These are phyloP conservation scores for Danielia reshetovae DNA, from an alignment of 805 yeast species.

Conservation along the genomic window DNA sequence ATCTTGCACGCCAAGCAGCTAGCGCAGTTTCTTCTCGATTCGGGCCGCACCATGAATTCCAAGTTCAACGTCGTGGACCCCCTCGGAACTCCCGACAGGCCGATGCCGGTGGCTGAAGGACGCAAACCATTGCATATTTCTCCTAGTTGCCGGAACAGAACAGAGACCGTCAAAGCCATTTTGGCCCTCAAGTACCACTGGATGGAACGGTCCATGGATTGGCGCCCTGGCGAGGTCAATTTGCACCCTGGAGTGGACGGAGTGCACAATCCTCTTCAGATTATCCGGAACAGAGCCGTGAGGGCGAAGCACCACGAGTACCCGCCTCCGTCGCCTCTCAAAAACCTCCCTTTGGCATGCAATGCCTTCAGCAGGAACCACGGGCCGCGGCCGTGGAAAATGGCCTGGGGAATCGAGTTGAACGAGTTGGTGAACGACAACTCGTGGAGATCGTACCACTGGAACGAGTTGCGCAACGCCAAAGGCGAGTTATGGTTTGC, in stretches of 20 bases:
- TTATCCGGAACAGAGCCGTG: conserved; percentile 67
- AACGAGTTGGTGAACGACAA: conserved; percentile 55
- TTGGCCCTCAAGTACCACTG: conserved; percentile 48
- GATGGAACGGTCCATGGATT: conserved; percentile 39
- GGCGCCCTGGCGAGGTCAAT: conserved; percentile 15
- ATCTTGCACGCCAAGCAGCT: conserved; percentile 8
- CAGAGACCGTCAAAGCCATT: conserved; percentile 46
- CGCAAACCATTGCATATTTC: conserved; percentile 31
- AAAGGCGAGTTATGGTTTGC: conserved; percentile 52
- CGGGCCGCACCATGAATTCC: conserved; percentile 7
- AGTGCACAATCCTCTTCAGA: conserved; percentile 76
- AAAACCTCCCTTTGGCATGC: conserved; percentile 59
- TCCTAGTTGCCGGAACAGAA: conserved; percentile 28
- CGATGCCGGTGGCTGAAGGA: background rate
- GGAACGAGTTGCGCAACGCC: conserved; percentile 46
- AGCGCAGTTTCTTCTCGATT: conserved; percentile 13
- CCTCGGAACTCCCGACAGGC: background rate
- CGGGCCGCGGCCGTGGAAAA: conserved; percentile 33
- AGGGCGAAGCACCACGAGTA: conserved; percentile 49
- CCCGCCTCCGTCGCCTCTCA: conserved; percentile 38
- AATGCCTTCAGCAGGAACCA: conserved; percentile 47
- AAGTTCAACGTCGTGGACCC: conserved; percentile 14
- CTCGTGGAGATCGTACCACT: conserved; percentile 54
- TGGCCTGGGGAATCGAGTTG: conserved; percentile 63
- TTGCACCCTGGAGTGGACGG: conserved; percentile 55